These are phyloP conservation scores for Pseudopithomyces chartarum DNA, from an alignment of 2,329 filamentous ascomycete genomes.

Conservation along the genomic window DNA sequence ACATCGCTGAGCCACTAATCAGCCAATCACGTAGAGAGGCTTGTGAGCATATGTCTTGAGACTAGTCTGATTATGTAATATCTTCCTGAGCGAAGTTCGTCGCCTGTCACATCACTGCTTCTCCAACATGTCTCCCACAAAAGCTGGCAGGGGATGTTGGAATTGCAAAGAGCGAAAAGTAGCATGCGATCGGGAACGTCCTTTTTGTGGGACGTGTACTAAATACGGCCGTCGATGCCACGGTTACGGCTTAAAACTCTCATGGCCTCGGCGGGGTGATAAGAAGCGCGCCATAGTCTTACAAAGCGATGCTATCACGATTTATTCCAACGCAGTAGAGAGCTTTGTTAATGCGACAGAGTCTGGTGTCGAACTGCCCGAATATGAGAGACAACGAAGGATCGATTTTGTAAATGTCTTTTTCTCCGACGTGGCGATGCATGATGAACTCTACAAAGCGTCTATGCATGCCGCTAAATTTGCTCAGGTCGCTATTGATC, in stretches of 20 bases:
- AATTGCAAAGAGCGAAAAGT: conserved; percentile 17
- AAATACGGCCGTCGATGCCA: conserved; percentile 11
- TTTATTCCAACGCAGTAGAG: neutral
- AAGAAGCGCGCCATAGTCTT: conserved; percentile 5
- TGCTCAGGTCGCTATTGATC: neutral
- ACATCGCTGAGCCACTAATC: too few species aligned
- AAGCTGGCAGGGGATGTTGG: neutral
- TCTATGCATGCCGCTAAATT: neutral
- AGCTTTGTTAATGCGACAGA: conserved; percentile 10
- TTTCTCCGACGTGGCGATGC: neutral
- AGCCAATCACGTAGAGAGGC: too few species aligned
- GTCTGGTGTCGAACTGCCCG: conserved; percentile 7
- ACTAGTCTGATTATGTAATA: too few species aligned
- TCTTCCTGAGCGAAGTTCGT: neutral
- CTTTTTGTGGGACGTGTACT: conserved; percentile 12
- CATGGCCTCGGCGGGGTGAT: conserved; percentile 19
- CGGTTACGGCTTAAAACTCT: conserved; percentile 21
- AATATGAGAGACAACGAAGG: neutral
- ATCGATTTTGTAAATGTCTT: neutral
- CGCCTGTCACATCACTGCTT: neutral
- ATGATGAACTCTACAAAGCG: neutral
- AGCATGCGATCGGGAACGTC: conserved; percentile 17
- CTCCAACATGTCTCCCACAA: too few species aligned
- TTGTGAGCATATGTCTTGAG: too few species aligned
- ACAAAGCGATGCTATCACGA: neutral